Conservation (phyloP, 768 basidiomycete genomes). For the Tremella fuciformis region DNA sequence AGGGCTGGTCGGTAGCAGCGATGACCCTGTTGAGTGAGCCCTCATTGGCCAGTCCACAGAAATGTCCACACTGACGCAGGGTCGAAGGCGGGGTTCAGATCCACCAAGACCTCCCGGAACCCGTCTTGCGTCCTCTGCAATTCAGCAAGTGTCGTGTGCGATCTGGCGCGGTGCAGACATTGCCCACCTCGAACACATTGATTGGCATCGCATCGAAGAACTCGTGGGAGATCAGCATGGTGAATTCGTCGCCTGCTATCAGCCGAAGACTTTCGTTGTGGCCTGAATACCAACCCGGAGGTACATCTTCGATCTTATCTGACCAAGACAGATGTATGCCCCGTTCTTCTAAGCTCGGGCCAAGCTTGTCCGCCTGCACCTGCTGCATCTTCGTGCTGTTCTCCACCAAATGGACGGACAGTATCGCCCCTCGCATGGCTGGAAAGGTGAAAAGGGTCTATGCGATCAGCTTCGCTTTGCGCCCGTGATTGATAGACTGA, state of each 20-base stretch:
- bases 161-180: neutral
- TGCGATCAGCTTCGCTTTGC: constrained; percentile 6
- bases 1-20: constrained; percentile 49
- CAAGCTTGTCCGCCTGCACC: constrained; percentile 62
- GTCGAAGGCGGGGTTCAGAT: constrained; percentile 53
- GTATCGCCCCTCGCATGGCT: constrained; percentile 44
- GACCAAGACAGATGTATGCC: constrained; percentile 63
- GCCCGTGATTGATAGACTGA: constrained; percentile 52
- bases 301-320: constrained; percentile 67
- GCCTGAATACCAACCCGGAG: constrained; percentile 43
- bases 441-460: constrained; percentile 44
- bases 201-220: constrained; percentile 97
- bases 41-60: neutral
- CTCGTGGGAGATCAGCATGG: constrained; percentile 89
- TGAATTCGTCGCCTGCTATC: constrained; percentile 58
- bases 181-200: constrained; percentile 72
- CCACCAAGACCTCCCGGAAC: constrained; percentile 82
- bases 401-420: constrained; percentile 73
- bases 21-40: constrained; percentile 24
- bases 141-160: neutral
- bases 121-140: constrained; percentile 61
- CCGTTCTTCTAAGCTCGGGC: constrained; percentile 20
- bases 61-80: constrained; percentile 19
- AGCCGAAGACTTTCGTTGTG: neutral
- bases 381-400: constrained; percentile 67